These are phyloP conservation scores for Vaccinium vitisidaea DNA, from an alignment of 148 eudicot species.

Conservation along the genomic window DNA sequence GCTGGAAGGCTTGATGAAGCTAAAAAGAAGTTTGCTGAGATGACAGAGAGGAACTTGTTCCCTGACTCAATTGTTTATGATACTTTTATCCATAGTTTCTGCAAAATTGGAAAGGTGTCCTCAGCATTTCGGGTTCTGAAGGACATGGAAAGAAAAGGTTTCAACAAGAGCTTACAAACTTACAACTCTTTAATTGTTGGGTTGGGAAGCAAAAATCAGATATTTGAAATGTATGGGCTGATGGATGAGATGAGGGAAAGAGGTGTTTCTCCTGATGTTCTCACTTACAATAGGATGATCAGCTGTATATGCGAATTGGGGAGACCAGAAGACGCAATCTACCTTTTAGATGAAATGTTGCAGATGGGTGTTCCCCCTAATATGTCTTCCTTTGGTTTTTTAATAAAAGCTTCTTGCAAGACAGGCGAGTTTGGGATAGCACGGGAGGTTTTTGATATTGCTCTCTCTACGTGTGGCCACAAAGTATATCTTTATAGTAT, in stretches of 20 bases:
- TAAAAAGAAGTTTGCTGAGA: slow-evolving; percentile 73
- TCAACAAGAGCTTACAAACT: slow-evolving; percentile 69
- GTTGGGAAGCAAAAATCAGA: slow-evolving; percentile 61
- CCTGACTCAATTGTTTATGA: slow-evolving; percentile 77
- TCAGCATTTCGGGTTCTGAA: slow-evolving; percentile 91
- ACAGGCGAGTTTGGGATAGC: slow-evolving; percentile 88
- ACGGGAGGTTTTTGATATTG: slow-evolving; percentile 75
- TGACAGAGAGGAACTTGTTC: slow-evolving; percentile 66
- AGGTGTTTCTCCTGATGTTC: slow-evolving; percentile 65
- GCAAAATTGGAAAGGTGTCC: slow-evolving; percentile 72
- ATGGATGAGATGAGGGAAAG: slow-evolving; percentile 88
- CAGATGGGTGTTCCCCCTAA: slow-evolving; percentile 64
- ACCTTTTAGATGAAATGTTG: slow-evolving; percentile 78
- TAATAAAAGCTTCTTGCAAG: slow-evolving; percentile 74
- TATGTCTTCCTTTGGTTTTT: slow-evolving; percentile 53
- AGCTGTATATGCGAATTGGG: slow-evolving; percentile 63
- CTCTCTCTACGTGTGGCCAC: slow-evolving; percentile 62
- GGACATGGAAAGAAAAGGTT: slow-evolving; percentile 92
- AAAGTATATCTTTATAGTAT: slow-evolving; percentile 61
- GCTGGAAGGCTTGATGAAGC: slow-evolving; percentile 90
- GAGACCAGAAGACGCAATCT: slow-evolving; percentile 69
- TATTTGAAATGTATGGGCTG: slow-evolving; percentile 91
- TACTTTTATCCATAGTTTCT: slow-evolving; percentile 58
- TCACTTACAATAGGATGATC: slow-evolving; percentile 69
- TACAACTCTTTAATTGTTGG: slow-evolving; percentile 81